Conservation (phyloP, 2,329 filamentous ascomycete genomes). For the Pseudogymnoascus sp. region DNA sequence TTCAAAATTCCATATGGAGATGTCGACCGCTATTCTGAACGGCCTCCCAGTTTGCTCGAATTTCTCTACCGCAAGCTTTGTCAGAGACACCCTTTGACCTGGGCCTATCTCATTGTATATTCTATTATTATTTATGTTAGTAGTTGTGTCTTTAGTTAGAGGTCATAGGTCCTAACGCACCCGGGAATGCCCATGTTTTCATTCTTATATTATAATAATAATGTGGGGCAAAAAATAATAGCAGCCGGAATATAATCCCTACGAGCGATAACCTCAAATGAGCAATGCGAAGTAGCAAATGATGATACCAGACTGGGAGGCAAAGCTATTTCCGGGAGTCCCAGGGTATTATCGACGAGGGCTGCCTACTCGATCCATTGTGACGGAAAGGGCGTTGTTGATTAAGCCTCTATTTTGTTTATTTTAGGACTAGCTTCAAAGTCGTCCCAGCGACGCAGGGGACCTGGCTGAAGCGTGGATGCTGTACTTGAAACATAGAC, state of each 20-base stretch:
- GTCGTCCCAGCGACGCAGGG: conserved; percentile 10
- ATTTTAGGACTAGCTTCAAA: conserved; percentile 10
- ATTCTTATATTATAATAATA: conserved; percentile 11
- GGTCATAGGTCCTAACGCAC: conserved; percentile 31
- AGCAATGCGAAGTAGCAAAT: neutral
- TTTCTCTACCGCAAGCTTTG: conserved; percentile 73
- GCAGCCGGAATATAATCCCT: neutral
- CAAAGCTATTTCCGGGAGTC: neutral
- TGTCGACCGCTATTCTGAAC: conserved; percentile 82
- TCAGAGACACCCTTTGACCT: conserved; percentile 71
- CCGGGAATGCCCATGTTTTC: conserved; percentile 59
- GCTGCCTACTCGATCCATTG: conserved; percentile 6
- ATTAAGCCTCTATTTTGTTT: conserved; percentile 12
- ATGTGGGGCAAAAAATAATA: neutral
- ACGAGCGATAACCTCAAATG: neutral
- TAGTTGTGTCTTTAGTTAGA: conserved; percentile 15
- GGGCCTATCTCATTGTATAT: conserved; percentile 86
- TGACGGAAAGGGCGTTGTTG: conserved; percentile 11
- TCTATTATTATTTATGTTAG: conserved; percentile 39
- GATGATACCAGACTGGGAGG: neutral
- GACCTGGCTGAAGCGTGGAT: neutral
- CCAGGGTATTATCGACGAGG: neutral
- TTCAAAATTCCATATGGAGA: conserved; percentile 97
- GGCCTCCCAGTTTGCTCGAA: conserved; percentile 65
- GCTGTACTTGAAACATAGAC: neutral